Base-by-base conservation (phyloP, 2,329 filamentous ascomycete species). In the Trichoderma sp. region DNA sequence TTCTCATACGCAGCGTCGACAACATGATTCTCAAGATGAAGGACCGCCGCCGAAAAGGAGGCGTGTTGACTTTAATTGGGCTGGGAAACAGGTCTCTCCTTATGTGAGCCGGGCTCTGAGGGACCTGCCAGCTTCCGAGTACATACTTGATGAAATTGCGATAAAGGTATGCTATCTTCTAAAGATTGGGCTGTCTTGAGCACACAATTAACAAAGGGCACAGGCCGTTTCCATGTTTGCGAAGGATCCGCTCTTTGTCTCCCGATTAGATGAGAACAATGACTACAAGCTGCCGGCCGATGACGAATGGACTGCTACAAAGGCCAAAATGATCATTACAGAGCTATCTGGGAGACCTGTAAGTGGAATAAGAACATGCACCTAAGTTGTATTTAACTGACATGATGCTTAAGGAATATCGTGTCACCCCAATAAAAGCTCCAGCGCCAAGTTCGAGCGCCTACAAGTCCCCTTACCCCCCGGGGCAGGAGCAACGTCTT, bases 21-120 rank as follows among this genome's bases (percentile, higher is more conserved):
- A 39, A 30, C 53, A 74, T 15, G 73, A 70, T 0, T 15, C 70
- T 15, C 72, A 58, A 1, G 7, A 67, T 13, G 72, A 76, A 23
- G 78, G 77, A 65, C 78, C 80, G 62, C 77, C 78, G 7, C 67
- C 72, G 7, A 82, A 82, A 74, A 76, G 77, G 47, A 76, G 77
- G 68, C 78, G 80, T 67, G 75, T 80, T 4, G 74, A 75, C 6
- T 47, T 75, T 28, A 74, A 68, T 58, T 53, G 62, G 59, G 53
- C 70, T 68, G 68, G 70, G 23, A 70, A 74, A 70, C 71, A 68
- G 69, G 72, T 36, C 17, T 63, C 70, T 36, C 81, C 82, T 1
- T 77, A 79, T 30, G 76, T 83, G 15, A 73, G 76, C 68, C 66
- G 68, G 13, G 76, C 75, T 0, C 67, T 82, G 15, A 36, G 72